A percentile compares a stretch with the other conserved stretches of the same genome.
phyloP scores from a whole-genome alignment of 306 rosid species.

The Cucumis cinereus region DNA sequence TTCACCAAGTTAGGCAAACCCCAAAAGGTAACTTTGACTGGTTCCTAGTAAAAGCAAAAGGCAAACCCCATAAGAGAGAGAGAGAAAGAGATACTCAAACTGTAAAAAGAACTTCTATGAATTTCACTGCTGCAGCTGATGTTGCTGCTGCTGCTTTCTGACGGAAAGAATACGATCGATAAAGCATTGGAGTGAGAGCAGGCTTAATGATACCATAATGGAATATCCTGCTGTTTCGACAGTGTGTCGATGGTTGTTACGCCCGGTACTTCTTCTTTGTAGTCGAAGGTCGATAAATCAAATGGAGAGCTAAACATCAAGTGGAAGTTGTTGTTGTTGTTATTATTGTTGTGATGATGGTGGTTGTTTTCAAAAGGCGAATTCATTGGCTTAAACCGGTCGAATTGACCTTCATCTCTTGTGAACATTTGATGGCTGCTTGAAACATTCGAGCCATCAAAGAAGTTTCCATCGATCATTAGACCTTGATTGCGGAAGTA shows the following conservation, averaged over 20 bases:
- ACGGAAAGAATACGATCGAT: neutral
- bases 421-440: conserved; percentile 22
- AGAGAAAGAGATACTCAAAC: neutral
- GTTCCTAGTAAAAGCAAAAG: neutral
- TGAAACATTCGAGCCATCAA: conserved; percentile 22
- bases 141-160: neutral
- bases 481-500: conserved; percentile 32
- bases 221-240: conserved; percentile 36
- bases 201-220: conserved; percentile 38
- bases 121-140: conserved; percentile 9
- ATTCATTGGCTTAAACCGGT: conserved; percentile 32
- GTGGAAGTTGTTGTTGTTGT: conserved; percentile 21
- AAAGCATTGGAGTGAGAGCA: neutral
- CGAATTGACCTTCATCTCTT: conserved; percentile 36
- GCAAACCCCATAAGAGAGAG: neutral
- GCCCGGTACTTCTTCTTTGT: conserved; percentile 36
- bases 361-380: conserved; percentile 28
- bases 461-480: conserved; percentile 33
- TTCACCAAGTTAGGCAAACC: conserved; percentile 5
- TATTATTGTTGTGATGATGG: conserved; percentile 10
- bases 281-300: conserved; percentile 39
- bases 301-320: conserved; percentile 38
- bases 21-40: neutral
- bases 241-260: conserved; percentile 24
- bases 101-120: neutral